Base-by-base conservation (phyloP, 805 yeast species). In the Yarrowia sp. region DNA sequence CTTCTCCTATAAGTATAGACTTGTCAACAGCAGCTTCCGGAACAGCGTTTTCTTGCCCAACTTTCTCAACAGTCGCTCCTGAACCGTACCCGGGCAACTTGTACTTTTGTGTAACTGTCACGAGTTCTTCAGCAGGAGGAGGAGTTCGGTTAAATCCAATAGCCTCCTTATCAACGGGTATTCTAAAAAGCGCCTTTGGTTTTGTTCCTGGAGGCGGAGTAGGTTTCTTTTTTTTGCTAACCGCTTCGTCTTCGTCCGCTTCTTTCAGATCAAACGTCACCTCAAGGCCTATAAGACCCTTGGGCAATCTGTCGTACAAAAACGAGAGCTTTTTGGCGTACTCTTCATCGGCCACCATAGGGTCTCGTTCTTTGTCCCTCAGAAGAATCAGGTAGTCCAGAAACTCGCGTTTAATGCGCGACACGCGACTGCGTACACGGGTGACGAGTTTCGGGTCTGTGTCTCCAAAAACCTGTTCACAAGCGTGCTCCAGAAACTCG, bases 51-150 rank as follows among this genome's bases (percentile, higher is more conserved):
- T 19, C 22, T 12, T 19, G 45, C 4, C 35, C 10, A 38, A 56
- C 9, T 15, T 56, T 56, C n/a, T 56, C 63, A 19, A 41, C 63
- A 12, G 48, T 40, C 40, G 63, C 63, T 10, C 63, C 63, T 11
- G 11, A 26, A 1, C 38, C 48, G n/a, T 41, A 56, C 10, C 48
- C 48, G 36, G 22, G 38, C 19, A 56, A 8, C 22, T 56, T 56
- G 38, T 56, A 56, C 15, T 22, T 56, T 19, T n/a, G n/a, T 8
- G 15, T 56, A 11, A 56, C 5, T 1, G 46, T 22, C 16, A 14
- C 61, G 8, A 26, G 11, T 2, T 32, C 32, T 2, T 56, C 63
- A 2, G 41, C 40, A 7, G 14, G 2, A 15, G 63, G 15, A 4
- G 26, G 22, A 10, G 11, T 38, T 10, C 38, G 8, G 0, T 11